Evolutionary conservation across 2,329 filamentous ascomycete species (phyloP).

Genomic region (Ilyonectria mors-panacis): DNA sequence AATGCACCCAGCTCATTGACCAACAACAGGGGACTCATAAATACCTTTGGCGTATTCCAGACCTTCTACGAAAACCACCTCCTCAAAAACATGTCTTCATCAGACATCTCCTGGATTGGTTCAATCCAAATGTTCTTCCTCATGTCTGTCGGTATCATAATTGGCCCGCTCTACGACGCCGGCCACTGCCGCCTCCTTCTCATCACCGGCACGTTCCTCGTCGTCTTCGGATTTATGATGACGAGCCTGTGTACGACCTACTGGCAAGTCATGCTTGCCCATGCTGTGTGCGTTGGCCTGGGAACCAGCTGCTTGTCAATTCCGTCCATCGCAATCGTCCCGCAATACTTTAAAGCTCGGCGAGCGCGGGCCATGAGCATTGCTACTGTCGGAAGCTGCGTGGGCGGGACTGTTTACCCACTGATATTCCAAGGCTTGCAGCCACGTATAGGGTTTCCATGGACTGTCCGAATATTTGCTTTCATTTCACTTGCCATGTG

Average conservation of each 20-base stretch:
- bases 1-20: neutral
- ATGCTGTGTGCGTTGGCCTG: slow-evolving; percentile 57
- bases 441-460: slow-evolving; percentile 48
- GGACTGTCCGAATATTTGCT: slow-evolving; percentile 28
- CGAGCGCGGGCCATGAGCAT: slow-evolving; percentile 56
- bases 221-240: slow-evolving; percentile 61
- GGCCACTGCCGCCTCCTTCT: slow-evolving; percentile 59
- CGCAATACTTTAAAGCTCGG: slow-evolving; percentile 56
- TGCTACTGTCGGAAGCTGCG: slow-evolving; percentile 57
- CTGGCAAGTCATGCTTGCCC: slow-evolving; percentile 59
- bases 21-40: slow-evolving; percentile 52
- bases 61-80: slow-evolving; percentile 59
- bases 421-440: slow-evolving; percentile 53
- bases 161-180: slow-evolving; percentile 59
- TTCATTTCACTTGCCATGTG: slow-evolving; percentile 49
- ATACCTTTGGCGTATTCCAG: slow-evolving; percentile 63
- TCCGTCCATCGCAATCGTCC: slow-evolving; percentile 55
- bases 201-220: slow-evolving; percentile 52
- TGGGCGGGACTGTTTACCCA: slow-evolving; percentile 57
- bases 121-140: slow-evolving; percentile 60
- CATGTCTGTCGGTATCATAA: slow-evolving; percentile 57
- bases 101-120: slow-evolving; percentile 62
- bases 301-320: slow-evolving; percentile 55
- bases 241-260: slow-evolving; percentile 60
- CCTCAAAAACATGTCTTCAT: slow-evolving; percentile 51